Conservation (phyloP, 1,284 basidiomycete species). For the Cutaneotrichosporon cavernicola region DNA sequence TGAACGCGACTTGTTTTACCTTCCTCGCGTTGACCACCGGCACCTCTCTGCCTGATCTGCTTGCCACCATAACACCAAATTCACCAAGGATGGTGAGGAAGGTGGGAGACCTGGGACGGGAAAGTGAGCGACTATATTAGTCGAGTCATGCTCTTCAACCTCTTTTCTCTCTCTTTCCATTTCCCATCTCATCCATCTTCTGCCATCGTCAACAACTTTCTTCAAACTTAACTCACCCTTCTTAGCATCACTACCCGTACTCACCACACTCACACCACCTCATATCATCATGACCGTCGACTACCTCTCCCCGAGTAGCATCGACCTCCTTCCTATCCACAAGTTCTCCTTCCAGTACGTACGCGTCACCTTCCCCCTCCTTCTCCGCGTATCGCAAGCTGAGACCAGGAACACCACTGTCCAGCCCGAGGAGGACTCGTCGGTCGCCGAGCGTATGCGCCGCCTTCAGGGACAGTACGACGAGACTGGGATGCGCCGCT, state of each 20-base stretch:
- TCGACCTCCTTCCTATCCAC: constrained; percentile 21
- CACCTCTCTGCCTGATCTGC: no score
- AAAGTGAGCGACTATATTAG: not conserved
- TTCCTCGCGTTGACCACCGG: not conserved
- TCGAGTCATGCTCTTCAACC: not conserved
- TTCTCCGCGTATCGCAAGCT: not conserved
- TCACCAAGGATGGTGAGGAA: not conserved
- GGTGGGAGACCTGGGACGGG: not conserved
- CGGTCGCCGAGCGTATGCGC: constrained; percentile 82
- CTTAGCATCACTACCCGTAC: not conserved
- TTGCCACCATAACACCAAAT: no score
- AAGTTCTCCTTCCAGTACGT: constrained; percentile 28
- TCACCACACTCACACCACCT: not conserved
- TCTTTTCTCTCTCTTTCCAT: not conserved
- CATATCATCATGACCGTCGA: not conserved
- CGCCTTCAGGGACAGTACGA: constrained; percentile 94
- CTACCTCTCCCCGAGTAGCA: not conserved
- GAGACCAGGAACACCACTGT: constrained; percentile 50
- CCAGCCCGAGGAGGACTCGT: constrained; percentile 94
- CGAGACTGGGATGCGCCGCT: constrained; percentile 89
- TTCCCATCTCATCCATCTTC: not conserved
- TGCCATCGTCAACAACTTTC: constrained; percentile 1
- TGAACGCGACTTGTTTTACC: not conserved
- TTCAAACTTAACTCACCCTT: not conserved
- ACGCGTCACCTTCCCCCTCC: not conserved